Conservation (phyloP, 2,329 filamentous ascomycete genomes). For the Claviceps maximensis region DNA sequence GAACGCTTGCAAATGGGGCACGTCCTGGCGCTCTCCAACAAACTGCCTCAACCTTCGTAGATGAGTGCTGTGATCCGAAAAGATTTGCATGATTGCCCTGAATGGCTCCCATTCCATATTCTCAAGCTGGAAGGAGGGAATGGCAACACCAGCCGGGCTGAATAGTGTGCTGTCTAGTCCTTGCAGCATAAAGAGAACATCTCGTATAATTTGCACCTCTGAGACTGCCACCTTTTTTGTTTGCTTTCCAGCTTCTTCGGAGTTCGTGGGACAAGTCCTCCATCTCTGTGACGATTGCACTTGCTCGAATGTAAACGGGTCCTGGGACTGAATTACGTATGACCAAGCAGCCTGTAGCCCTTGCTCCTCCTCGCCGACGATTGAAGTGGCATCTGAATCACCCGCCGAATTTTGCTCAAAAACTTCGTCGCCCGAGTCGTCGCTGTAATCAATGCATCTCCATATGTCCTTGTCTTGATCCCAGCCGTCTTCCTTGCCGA, state of each 20-base stretch:
- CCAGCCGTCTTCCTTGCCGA: conserved; percentile 64
- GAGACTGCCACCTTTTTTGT: conserved; percentile 38
- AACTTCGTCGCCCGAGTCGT: conserved; percentile 46
- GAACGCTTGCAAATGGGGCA: conserved; percentile 57
- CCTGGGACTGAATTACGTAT: conserved; percentile 23
- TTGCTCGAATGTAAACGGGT: conserved; percentile 17
- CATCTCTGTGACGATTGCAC: conserved; percentile 23
- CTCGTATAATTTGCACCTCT: conserved; percentile 61
- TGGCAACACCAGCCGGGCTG: conserved; percentile 24
- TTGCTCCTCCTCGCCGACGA: conserved; percentile 18
- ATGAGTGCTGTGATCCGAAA: conserved; percentile 33
- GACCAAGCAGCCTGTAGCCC: conserved; percentile 15
- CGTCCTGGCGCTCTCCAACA: conserved; percentile 27
- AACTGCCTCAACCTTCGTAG: conserved; percentile 34
- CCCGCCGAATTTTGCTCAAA: conserved; percentile 21
- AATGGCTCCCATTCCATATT: conserved; percentile 38
- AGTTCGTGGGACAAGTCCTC: conserved; percentile 20
- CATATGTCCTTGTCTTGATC: conserved; percentile 54
- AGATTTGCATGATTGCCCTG: conserved; percentile 31
- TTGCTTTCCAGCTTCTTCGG: conserved; percentile 18
- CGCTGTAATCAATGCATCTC: conserved; percentile 54
- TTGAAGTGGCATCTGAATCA: conserved; percentile 22
- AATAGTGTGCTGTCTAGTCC: conserved; percentile 68
- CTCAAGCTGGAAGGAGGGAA: conserved; percentile 30
- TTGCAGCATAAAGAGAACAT: conserved; percentile 73